phyloP scores from a whole-genome alignment of 495 filamentous ascomycete genomes.

The Stereocaulon alpinum region DNA sequence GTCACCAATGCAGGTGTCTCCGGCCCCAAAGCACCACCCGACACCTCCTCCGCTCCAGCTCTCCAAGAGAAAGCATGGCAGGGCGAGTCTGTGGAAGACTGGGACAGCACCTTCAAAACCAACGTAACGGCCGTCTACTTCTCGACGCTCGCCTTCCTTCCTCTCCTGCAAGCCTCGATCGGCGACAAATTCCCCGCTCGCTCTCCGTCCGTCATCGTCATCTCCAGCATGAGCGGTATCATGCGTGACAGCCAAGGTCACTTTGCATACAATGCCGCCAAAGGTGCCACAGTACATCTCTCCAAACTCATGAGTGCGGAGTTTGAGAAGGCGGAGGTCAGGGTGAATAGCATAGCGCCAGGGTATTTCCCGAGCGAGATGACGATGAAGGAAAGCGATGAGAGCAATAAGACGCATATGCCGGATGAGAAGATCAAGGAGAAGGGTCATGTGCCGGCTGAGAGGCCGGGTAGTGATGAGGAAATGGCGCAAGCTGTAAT shows the following conservation, averaged over 20 bases:
- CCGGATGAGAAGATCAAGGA: constrained; percentile 36
- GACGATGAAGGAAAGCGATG: constrained; percentile 47
- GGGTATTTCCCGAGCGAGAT: constrained; percentile 53
- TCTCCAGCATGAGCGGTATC: constrained; percentile 40
- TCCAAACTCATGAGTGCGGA: constrained; percentile 35
- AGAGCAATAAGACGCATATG: constrained; percentile 43
- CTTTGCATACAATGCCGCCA: constrained; percentile 42
- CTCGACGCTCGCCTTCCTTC: constrained; percentile 42
- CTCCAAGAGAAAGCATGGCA: constrained; percentile 18
- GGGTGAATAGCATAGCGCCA: constrained; percentile 41
- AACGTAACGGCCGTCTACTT: constrained; percentile 45
- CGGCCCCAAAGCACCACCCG: constrained; percentile 20
- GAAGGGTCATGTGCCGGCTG: constrained; percentile 38
- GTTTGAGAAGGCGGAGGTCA: constrained; percentile 34
- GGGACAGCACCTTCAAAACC: constrained; percentile 39
- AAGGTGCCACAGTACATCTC: constrained; percentile 34
- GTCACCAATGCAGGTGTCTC: constrained; percentile 23
- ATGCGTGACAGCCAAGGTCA: constrained; percentile 39
- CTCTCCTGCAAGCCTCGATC: constrained; percentile 38
- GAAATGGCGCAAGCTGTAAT: constrained; percentile 39
- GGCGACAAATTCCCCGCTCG: constrained; percentile 21
- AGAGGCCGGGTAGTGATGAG: constrained; percentile 35
- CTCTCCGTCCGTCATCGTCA: constrained; percentile 36
- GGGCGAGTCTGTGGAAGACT: constrained; percentile 28
- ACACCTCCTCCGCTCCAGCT: constrained; percentile 15